Conservation (phyloP, 1,284 basidiomycete genomes). For the Papiliotrema flavescens region DNA sequence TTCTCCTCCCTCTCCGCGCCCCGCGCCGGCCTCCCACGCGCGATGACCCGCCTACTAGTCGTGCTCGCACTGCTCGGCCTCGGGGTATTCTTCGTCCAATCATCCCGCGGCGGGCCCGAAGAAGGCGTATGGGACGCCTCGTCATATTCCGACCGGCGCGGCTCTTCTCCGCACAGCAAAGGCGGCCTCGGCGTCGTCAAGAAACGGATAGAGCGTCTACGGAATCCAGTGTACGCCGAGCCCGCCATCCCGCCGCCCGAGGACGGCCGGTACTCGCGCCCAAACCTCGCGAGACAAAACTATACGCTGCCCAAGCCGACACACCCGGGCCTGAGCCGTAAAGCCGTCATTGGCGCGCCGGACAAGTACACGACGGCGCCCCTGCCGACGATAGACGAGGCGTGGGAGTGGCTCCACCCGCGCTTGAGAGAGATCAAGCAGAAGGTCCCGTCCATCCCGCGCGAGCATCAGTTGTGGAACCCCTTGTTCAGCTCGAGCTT, state of each 20-base stretch:
- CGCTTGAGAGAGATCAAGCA: slow-evolving; percentile 31
- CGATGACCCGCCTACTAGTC: slow-evolving; percentile 8
- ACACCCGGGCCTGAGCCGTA: slow-evolving; percentile 23
- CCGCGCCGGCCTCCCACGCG: slow-evolving; percentile 12
- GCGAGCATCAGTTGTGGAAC: slow-evolving; percentile 35
- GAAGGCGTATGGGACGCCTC: slow-evolving; percentile 35
- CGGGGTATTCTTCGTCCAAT: slow-evolving; percentile 6
- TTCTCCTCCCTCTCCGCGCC: not conserved
- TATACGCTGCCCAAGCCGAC: slow-evolving; percentile 6
- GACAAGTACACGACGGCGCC: slow-evolving; percentile 24
- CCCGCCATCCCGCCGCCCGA: not conserved
- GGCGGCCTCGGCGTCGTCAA: slow-evolving; percentile 12
- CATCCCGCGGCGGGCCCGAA: slow-evolving; percentile 9
- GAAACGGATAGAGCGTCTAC: slow-evolving; percentile 8
- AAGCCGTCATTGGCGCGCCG: slow-evolving; percentile 14
- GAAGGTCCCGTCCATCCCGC: slow-evolving; percentile 22
- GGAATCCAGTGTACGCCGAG: not conserved
- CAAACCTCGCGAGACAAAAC: slow-evolving; percentile 8
- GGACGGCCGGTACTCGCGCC: not conserved
- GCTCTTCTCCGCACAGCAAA: not conserved
- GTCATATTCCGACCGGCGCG: slow-evolving; percentile 21
- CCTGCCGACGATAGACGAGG: slow-evolving; percentile 35
- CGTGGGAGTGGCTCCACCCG: slow-evolving; percentile 33
- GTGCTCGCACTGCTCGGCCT: slow-evolving; percentile 1
- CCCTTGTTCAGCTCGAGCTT: slow-evolving; percentile 40